Evolutionary conservation across 192 early-diverging fungal species (phyloP), one percentile per base, ranked within the genome.

Genomic region (Helicostylum pulchrum): DNA sequence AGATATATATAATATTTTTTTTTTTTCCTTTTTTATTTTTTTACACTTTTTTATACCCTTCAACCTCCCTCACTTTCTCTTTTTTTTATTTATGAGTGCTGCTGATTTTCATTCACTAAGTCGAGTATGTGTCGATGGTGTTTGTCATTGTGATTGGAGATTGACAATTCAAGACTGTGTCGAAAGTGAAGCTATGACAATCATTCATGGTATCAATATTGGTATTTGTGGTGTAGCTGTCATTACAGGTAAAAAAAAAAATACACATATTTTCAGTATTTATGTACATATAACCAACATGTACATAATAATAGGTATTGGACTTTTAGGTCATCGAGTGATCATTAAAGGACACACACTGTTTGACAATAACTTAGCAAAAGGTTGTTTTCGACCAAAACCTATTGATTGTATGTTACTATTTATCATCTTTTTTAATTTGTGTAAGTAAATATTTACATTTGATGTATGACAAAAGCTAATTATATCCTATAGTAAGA

Each of bases 81-180:
- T 15, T 39, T 56, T 32, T 53, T 56, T 39, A 17, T 39, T 39
- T 56, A 36, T 36, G 34, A 56, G 31, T 5, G 23, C 15, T 21
- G 30, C 9, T 14, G 23, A 56, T 55, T 23, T 53, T 9, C 26
- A 49, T n/a, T 44, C 45, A n/a, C 34, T 67, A 12, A 51, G 26
- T 15, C 17, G 34, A 30, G 14, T 60, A 36, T 72, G 64, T 46
- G 47, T 62, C 8, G 64, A 60, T 9, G 32, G 34, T 8, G 32
- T 60, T 44, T 65, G 64, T 19, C 64, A 72, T 17, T 66, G 64
- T 54, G 70, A 72, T 62, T 72, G 70, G 70, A 49, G 70, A 20
- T 39, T 72, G 7, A 66, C 70, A 45, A 39, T 72, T 17, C 17
- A 54, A 0, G 32, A 39, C 17, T 65, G 70, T 50, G 58, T 23